These are phyloP conservation scores for Hygrophila difformis DNA, from an alignment of 257 asterid species.

Conservation along the genomic window DNA sequence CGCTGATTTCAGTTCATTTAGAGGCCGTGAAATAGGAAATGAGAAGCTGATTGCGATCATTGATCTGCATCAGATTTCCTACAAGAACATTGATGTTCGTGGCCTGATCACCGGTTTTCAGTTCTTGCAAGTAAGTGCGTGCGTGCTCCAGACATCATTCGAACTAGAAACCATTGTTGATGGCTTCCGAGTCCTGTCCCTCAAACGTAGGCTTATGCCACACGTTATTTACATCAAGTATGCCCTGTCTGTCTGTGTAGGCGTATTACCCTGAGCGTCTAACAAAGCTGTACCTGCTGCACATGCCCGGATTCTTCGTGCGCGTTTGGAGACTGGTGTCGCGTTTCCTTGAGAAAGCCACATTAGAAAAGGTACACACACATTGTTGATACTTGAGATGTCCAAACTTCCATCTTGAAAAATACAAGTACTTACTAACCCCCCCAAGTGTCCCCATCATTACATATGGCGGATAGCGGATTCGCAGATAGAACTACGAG, in stretches of 20 bases:
- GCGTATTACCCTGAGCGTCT: slow-evolving; percentile 76
- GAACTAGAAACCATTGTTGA: too few species aligned
- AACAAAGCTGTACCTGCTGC: slow-evolving; percentile 42
- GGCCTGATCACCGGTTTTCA: slow-evolving; percentile 67
- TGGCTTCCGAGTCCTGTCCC: too few species aligned
- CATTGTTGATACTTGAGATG: too few species aligned
- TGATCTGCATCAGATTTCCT: slow-evolving; percentile 49
- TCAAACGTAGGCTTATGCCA: too few species aligned
- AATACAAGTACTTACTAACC: too few species aligned
- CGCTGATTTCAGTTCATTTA: slow-evolving; percentile 40
- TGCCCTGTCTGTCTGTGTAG: slow-evolving; percentile 21
- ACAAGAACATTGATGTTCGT: slow-evolving; percentile 60
- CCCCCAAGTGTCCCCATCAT: too few species aligned
- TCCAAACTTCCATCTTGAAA: neutral
- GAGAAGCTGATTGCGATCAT: slow-evolving; percentile 51
- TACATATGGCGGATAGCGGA: too few species aligned
- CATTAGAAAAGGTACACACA: slow-evolving; percentile 65
- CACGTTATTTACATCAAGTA: too few species aligned
- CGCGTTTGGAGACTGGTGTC: slow-evolving; percentile 60
- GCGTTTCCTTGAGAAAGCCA: slow-evolving; percentile 59
- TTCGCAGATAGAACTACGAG: too few species aligned
- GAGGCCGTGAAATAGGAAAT: slow-evolving; percentile 53
- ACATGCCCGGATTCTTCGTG: slow-evolving; percentile 75
- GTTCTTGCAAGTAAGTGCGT: slow-evolving; percentile 60
- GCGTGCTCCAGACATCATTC: neutral